Evolutionary conservation across 306 rosid genomes (phyloP).

Genomic region (Astragalus membranaceus): DNA sequence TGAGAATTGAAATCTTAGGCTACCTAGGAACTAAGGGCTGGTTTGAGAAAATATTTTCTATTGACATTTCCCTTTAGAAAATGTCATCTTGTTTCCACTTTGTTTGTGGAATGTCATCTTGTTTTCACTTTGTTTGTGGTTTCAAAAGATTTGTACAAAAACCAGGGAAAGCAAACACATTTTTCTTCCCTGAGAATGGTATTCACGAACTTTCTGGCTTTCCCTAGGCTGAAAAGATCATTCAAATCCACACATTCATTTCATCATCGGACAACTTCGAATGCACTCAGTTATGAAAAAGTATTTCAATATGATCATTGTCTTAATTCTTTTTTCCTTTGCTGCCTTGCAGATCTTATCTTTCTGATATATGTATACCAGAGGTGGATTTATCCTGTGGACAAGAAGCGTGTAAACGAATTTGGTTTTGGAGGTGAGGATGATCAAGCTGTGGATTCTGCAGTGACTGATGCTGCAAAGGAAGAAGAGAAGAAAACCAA

Average conservation of each 20-base stretch:
- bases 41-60: neutral
- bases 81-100: neutral
- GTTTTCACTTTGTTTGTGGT: neutral
- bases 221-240: neutral
- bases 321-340: slow-evolving; percentile 18
- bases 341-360: slow-evolving; percentile 70
- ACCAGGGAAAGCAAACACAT: neutral
- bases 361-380: slow-evolving; percentile 79
- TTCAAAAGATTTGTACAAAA: neutral
- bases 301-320: neutral
- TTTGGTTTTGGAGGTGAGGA: slow-evolving; percentile 96
- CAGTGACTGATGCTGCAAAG: slow-evolving; percentile 30
- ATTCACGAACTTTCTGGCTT: neutral
- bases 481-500: slow-evolving; percentile 95
- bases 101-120: neutral
- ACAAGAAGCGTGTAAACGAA: slow-evolving; percentile 85
- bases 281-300: neutral
- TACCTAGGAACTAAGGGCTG: neutral
- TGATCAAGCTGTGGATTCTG: slow-evolving; percentile 35
- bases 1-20: neutral
- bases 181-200: neutral
- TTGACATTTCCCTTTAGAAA: neutral
- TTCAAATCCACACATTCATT: neutral
- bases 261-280: neutral
- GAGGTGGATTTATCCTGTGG: slow-evolving; percentile 92